These are phyloP conservation scores for Aspergillus avenaceus DNA, from an alignment of 495 filamentous ascomycete species.

Conservation along the genomic window DNA sequence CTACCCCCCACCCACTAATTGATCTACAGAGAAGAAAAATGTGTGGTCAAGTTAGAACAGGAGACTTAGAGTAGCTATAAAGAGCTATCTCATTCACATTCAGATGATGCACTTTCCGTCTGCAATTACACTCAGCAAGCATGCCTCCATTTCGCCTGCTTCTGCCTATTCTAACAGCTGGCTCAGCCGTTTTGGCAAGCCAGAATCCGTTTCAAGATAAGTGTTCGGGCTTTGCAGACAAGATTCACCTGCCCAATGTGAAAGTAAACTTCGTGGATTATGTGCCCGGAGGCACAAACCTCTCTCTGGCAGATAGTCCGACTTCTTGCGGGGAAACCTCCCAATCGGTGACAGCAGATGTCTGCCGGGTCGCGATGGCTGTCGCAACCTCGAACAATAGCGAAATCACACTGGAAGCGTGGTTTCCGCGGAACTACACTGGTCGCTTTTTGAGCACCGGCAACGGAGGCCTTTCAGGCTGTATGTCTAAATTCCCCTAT, in stretches of 20 bases:
- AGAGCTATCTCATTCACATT: not conserved
- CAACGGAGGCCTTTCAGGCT: slow-evolving; percentile 54
- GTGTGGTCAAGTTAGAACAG: too few species aligned
- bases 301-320: slow-evolving; percentile 44
- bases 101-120: not conserved
- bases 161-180: slow-evolving; percentile 19
- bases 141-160: slow-evolving; percentile 13
- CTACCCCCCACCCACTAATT: too few species aligned
- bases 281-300: slow-evolving; percentile 44
- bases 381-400: slow-evolving; percentile 51
- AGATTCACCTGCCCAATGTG: slow-evolving; percentile 34
- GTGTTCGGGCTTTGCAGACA: slow-evolving; percentile 27
- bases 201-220: slow-evolving; percentile 24
- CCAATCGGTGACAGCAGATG: slow-evolving; percentile 41
- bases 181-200: slow-evolving; percentile 21
- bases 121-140: not conserved
- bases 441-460: slow-evolving; percentile 52
- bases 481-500: slow-evolving; percentile 29
- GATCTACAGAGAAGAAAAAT: too few species aligned
- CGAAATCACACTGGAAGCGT: slow-evolving; percentile 53
- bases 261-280: slow-evolving; percentile 37
- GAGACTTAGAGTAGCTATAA: not conserved
- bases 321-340: slow-evolving; percentile 35
- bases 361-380: slow-evolving; percentile 55
- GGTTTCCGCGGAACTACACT: slow-evolving; percentile 51